These are phyloP conservation scores for Trypanosoma caninum DNA, from an alignment of 208 protist species.

Conservation along the genomic window DNA sequence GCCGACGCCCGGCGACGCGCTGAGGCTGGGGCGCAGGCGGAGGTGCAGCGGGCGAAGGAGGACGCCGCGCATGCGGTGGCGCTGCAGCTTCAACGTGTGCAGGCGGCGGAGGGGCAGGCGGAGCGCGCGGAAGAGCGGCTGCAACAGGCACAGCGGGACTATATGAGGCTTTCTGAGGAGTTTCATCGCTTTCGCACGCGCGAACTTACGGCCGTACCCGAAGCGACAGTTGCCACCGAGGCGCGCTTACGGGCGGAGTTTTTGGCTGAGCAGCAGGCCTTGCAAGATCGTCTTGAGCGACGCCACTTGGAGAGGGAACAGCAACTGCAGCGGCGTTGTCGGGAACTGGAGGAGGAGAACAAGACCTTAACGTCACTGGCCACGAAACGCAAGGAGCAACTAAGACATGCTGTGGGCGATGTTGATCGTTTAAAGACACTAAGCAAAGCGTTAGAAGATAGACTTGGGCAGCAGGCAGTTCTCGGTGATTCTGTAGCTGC, in stretches of 20 bases:
- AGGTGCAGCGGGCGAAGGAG: constrained; percentile 75
- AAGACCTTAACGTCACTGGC: constrained; percentile 40
- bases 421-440: not conserved
- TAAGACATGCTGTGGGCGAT: constrained; percentile 18
- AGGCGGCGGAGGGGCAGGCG: constrained; percentile 50
- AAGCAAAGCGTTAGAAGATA: constrained; percentile 6
- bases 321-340: constrained; percentile 24
- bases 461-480: not conserved
- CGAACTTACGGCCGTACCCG: constrained; percentile 31
- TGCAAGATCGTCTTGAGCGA: constrained; percentile 41
- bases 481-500: not conserved
- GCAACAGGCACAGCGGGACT: constrained; percentile 59
- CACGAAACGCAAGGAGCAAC: constrained; percentile 61
- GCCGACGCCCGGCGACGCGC: constrained; percentile 62
- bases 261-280: constrained; percentile 40
- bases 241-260: constrained; percentile 21
- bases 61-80: constrained; percentile 38
- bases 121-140: constrained; percentile 65
- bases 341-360: constrained; percentile 64
- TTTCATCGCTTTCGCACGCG: constrained; percentile 61
- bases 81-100: constrained; percentile 35
- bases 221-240: constrained; percentile 5
- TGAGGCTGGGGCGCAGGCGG: constrained; percentile 64
- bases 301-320: constrained; percentile 32
- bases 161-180: constrained; percentile 62